A percentile compares a stretch with the other conserved stretches of the same genome.
Conservation (phyloP, 768 basidiomycete species). For the Leccinellum rugosiceps region DNA sequence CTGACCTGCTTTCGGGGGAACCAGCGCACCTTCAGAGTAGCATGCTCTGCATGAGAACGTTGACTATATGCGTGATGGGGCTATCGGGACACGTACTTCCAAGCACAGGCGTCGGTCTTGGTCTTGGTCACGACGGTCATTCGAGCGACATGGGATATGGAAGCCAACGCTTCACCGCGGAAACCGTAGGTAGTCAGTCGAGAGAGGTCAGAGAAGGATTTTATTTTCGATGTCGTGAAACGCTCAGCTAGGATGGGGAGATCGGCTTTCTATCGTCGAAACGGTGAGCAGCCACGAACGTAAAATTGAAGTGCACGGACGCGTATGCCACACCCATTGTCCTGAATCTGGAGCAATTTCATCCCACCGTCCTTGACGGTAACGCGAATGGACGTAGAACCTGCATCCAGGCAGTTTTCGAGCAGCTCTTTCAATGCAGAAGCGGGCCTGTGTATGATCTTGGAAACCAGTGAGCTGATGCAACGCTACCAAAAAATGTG, state of each 20-base stretch:
- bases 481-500: background rate
- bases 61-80: background rate
- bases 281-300: background rate
- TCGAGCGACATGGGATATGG: slow-evolving; percentile 91
- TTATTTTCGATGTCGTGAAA: slow-evolving; percentile 93
- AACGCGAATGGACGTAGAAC: slow-evolving; percentile 80
- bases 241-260: slow-evolving; percentile 89
- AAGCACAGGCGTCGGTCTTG: slow-evolving; percentile 75
- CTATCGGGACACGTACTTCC: slow-evolving; percentile 65
- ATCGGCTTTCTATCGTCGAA: slow-evolving; percentile 67
- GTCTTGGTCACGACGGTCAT: slow-evolving; percentile 91
- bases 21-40: slow-evolving; percentile 76
- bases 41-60: slow-evolving; percentile 52
- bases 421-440: slow-evolving; percentile 95
- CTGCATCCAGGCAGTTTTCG: slow-evolving; percentile 95
- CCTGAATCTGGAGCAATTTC: slow-evolving; percentile 92
- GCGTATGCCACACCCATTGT: slow-evolving; percentile 93
- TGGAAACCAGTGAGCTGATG: slow-evolving; percentile 17
- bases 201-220: slow-evolving; percentile 80
- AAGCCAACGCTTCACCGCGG: slow-evolving; percentile 94
- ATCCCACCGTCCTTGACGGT: slow-evolving; percentile 94
- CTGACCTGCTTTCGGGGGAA: slow-evolving; percentile 67
- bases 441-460: slow-evolving; percentile 88
- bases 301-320: slow-evolving; percentile 41
- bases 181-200: slow-evolving; percentile 92